phyloP scores from a whole-genome alignment of 768 basidiomycete genomes.

The Rhodotorula diobovata region DNA sequence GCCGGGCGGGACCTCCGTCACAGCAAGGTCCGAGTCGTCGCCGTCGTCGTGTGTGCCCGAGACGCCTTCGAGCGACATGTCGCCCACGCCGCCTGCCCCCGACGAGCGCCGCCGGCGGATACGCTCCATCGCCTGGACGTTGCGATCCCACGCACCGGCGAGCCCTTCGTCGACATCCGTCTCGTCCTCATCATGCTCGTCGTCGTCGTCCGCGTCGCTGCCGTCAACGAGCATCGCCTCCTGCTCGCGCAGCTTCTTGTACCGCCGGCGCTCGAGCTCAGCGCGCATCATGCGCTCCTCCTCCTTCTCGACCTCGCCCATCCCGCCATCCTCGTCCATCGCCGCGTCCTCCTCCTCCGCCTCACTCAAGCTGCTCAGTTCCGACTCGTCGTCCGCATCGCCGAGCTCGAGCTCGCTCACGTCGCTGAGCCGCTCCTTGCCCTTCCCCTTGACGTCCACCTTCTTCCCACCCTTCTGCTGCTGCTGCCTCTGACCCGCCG shows the following conservation, averaged over 20 bases:
- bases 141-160: conserved; percentile 22
- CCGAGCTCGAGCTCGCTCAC: conserved; percentile 20
- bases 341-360: neutral
- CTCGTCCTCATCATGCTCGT: neutral
- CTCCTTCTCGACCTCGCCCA: conserved; percentile 10
- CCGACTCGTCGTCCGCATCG: neutral
- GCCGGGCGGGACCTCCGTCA: conserved; percentile 32
- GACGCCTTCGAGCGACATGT: conserved; percentile 3
- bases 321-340: neutral
- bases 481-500: neutral
- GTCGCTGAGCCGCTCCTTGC: conserved; percentile 4
- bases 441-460: neutral
- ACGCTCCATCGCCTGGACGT: conserved; percentile 21
- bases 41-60: neutral
- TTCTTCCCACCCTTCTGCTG: neutral
- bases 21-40: conserved; percentile 27
- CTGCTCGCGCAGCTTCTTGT: neutral
- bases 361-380: conserved; percentile 1
- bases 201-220: neutral
- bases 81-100: neutral
- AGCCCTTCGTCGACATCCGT: conserved; percentile 7
- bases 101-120: neutral
- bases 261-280: conserved; percentile 18
- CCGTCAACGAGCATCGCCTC: neutral
- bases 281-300: conserved; percentile 29